phyloP scores from a whole-genome alignment of 805 yeast species.

The Candida silvatica region DNA sequence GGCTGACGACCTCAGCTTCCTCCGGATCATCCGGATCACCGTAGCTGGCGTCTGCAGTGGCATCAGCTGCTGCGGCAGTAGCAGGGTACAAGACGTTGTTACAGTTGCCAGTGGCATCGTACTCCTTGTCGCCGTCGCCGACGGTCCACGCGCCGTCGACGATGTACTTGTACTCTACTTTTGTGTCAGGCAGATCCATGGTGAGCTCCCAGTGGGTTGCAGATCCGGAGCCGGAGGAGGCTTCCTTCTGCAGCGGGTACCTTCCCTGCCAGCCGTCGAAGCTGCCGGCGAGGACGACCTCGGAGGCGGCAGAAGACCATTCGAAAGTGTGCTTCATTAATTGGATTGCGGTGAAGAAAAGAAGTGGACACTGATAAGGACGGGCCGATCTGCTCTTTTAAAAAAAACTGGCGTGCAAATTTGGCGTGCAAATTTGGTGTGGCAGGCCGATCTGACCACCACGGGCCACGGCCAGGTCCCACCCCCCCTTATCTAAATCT shows the following conservation, averaged over 20 bases:
- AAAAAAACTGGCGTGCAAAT: too few species aligned
- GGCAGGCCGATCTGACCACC: too few species aligned
- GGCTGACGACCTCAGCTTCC: background rate
- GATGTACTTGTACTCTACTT: conserved; percentile 44
- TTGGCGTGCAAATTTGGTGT: too few species aligned
- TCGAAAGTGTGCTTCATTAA: conserved; percentile 11
- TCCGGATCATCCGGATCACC: background rate
- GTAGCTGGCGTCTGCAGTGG: background rate
- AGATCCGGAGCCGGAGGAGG: background rate
- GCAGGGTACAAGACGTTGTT: conserved; percentile 36
- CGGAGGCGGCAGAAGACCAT: conserved; percentile 17
- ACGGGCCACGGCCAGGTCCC: too few species aligned
- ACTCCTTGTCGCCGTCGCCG: conserved; percentile 29
- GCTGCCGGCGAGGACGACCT: conserved; percentile 54
- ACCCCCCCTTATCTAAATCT: too few species aligned
- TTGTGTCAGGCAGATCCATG: conserved; percentile 21
- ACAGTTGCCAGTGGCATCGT: conserved; percentile 36
- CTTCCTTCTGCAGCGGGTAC: background rate
- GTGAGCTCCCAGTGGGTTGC: too few species aligned
- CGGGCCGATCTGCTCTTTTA: too few species aligned
- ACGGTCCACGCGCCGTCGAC: conserved; percentile 52
- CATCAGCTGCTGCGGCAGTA: background rate
- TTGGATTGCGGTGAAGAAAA: conserved; percentile 5
- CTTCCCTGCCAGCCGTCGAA: conserved; percentile 41
- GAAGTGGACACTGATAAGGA: background rate